Percentiles rank a stretch among this genome's conserved stretches.
Evolutionary conservation across 2,329 filamentous ascomycete genomes (phyloP).

Genomic region (Metarhizium sp.): DNA sequence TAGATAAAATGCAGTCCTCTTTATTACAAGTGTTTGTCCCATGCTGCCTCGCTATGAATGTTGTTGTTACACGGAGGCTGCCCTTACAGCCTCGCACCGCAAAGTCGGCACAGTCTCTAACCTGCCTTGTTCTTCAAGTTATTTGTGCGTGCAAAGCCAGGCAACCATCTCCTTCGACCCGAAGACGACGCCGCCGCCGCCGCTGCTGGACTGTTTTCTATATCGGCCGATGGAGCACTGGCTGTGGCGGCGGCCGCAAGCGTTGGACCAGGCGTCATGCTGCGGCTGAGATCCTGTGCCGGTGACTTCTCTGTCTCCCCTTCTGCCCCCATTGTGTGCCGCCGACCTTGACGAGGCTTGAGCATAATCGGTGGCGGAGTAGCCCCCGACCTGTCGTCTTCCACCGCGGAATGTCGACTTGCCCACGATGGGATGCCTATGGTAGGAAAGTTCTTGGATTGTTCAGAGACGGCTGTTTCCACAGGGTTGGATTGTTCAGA

Average conservation of each 20-base stretch:
- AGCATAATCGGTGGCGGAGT: slow-evolving; percentile 49
- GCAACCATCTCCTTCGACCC: slow-evolving; percentile 26
- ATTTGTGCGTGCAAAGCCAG: slow-evolving; percentile 19
- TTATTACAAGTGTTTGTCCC: too few relatives aligned
- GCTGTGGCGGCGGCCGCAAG: slow-evolving; percentile 7
- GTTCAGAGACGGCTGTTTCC: slow-evolving; percentile 8
- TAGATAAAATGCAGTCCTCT: neutral
- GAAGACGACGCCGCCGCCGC: slow-evolving; percentile 6
- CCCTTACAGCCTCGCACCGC: neutral
- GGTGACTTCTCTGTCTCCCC: slow-evolving; percentile 10
- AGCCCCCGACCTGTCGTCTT: slow-evolving; percentile 37
- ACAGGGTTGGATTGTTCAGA: neutral
- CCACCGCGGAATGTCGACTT: slow-evolving; percentile 22
- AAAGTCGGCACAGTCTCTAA: slow-evolving; percentile 4
- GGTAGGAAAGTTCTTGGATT: slow-evolving; percentile 12
- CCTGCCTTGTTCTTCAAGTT: slow-evolving; percentile 13
- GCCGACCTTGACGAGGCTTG: slow-evolving; percentile 25
- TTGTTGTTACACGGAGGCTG: neutral
- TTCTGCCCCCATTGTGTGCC: slow-evolving; percentile 15
- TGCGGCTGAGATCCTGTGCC: slow-evolving; percentile 6
- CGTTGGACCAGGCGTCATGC: slow-evolving; percentile 4
- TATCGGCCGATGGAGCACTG: neutral
- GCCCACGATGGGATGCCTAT: slow-evolving; percentile 33
- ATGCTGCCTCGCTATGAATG: neutral
- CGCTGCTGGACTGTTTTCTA: neutral